Conservation (phyloP, 805 yeast genomes). For the Candida adriatica region DNA sequence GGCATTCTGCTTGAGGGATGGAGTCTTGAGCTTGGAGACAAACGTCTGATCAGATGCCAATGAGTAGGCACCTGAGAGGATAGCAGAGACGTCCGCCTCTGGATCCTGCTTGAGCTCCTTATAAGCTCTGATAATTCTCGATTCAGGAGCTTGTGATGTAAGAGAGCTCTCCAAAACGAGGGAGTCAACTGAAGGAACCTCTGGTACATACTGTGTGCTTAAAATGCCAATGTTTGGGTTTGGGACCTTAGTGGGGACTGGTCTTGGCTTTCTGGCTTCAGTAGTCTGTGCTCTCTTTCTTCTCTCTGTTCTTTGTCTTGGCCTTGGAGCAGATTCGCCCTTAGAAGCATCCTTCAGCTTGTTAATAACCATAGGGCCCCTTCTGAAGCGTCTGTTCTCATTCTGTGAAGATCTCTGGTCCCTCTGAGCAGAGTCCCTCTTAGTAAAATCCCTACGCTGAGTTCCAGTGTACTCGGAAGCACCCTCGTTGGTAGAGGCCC, state of each 20-base stretch:
- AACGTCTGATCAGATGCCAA: conserved; percentile 4
- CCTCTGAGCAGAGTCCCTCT: neutral
- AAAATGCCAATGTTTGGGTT: conserved; percentile 18
- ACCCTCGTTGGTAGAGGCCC: neutral
- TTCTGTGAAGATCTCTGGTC: neutral
- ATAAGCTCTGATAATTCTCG: conserved; percentile 19
- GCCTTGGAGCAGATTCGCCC: conserved; percentile 1
- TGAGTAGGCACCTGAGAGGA: conserved; percentile 15
- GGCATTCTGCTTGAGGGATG: conserved; percentile 19
- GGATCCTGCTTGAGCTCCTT: conserved; percentile 10
- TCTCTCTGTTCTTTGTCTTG: conserved; percentile 7
- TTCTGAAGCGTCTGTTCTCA: conserved; percentile 1
- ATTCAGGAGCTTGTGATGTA: conserved; percentile 17
- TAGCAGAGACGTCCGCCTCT: conserved; percentile 12
- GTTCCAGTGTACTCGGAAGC: conserved; percentile 3
- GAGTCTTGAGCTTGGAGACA: conserved; percentile 12
- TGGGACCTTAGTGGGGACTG: neutral
- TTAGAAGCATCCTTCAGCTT: conserved; percentile 5
- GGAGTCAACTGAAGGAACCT: conserved; percentile 12
- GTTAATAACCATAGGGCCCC: conserved; percentile 5
- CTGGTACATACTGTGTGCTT: conserved; percentile 14
- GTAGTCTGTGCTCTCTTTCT: conserved; percentile 2
- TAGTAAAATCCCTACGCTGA: conserved; percentile 1
- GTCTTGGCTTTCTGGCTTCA: neutral
- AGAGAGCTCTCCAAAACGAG: conserved; percentile 12